Base-by-base conservation (phyloP, 345 rosid genomes). In the Erysimum cheiranthoides region DNA sequence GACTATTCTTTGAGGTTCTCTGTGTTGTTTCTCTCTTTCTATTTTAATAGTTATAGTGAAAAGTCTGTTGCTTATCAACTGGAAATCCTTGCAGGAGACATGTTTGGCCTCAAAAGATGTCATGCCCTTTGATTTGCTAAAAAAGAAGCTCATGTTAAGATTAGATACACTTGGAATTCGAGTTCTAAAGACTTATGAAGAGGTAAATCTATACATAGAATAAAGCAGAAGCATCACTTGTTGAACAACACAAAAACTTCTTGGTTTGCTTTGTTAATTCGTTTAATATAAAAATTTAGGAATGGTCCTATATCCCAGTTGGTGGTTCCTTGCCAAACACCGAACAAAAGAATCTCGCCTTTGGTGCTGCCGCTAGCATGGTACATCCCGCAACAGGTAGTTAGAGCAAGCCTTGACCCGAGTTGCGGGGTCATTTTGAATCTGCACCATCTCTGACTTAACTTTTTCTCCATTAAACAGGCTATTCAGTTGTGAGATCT, bases 281-380 rank as follows among this genome's bases (percentile, higher is more conserved):
- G 3, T 50, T 66, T 27, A 32, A 7, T 27, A 21, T 25, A 31
- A 69, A 61, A 49, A 40, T 83, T 68, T 86, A 92, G 99, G 97
- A 95, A 75, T 95, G 97, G 99, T 95, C 99, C 50, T 95, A 92
- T 74, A 90, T 95, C 73, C 99, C 99, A 3, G 96, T 95, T 66
- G 99, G 99, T 36, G 99, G 99, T 73, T 90, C 97, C 52, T 84
- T 89, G 77, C 99, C 99, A 28, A 85, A 89, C 74, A 92, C 96
- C 31, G 95, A 88, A 75, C 97, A 94, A 71, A 94, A 87, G 74
- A 92, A 84, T 74, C 97, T 92, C 68, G 97, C 97, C 31, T 95
- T 88, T 77, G 99, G 99, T 82, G 97, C 97, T 76, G 97, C 97
- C 5, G 97, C 99, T 56, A 86, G 97, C 86, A 88, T 90, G 97